A percentile compares a stretch with the other conserved stretches of the same genome.
Evolutionary conservation across 176 grass and related monocot genomes (phyloP).

Genomic region (Themeda triandra): DNA sequence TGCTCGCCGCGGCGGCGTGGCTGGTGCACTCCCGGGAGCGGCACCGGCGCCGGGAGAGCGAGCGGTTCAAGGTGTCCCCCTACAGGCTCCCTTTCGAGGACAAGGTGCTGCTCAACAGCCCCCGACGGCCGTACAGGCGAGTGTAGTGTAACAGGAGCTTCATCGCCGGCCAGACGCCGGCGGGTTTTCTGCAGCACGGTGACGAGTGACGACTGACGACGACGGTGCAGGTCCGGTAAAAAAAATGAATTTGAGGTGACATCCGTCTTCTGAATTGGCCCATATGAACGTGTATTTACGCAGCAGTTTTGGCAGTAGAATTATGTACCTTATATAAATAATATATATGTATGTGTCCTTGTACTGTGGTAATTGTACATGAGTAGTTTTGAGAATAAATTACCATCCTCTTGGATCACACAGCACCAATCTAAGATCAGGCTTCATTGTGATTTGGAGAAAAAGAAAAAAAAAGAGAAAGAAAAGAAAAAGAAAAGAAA

Average conservation of each 20-base stretch:
- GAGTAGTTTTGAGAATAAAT: not conserved
- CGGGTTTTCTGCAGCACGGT: not conserved
- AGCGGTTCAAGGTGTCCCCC: slow-evolving; percentile 28
- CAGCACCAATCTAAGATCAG: not conserved
- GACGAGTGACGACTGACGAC: not conserved
- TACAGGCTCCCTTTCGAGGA: slow-evolving; percentile 52
- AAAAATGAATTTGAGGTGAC: not conserved
- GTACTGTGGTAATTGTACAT: not conserved
- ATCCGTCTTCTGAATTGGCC: not conserved
- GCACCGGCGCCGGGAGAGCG: slow-evolving; percentile 20
- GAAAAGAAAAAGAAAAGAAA: too few species aligned
- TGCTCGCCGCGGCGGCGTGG: slow-evolving; percentile 41
- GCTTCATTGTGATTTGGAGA: not conserved
- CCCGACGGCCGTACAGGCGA: slow-evolving; percentile 37
- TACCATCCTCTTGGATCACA: too few species aligned
- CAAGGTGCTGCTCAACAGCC: slow-evolving; percentile 52
- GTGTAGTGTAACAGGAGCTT: not conserved
- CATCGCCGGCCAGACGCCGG: not conserved
- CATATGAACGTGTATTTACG: not conserved
- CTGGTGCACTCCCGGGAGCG: slow-evolving; percentile 45
- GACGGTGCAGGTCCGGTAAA: not conserved
- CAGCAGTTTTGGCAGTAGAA: not conserved
- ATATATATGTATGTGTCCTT: not conserved
- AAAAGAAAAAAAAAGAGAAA: too few species aligned
- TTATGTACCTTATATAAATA: too few species aligned